phyloP scores from a whole-genome alignment of 2,329 filamentous ascomycete genomes.

The Aspergillus vadensis region DNA sequence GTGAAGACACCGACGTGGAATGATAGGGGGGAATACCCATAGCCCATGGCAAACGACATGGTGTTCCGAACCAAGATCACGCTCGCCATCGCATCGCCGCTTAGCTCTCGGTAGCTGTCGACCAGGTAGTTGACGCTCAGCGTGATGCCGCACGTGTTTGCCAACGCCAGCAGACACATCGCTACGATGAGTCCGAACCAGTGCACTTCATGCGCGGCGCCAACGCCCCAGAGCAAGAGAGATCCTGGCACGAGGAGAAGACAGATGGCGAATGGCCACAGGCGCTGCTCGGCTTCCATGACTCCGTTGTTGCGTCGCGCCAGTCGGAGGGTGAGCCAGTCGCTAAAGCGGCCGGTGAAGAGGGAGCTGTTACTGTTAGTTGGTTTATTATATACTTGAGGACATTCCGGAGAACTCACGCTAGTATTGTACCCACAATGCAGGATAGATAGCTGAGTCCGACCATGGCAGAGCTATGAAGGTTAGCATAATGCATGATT shows the following conservation, averaged over 20 bases:
- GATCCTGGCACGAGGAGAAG: constrained; percentile 39
- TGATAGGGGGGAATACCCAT: constrained; percentile 33
- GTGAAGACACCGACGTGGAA: background rate
- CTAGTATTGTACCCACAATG: constrained; percentile 36
- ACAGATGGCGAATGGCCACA: constrained; percentile 43
- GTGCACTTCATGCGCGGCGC: constrained; percentile 45
- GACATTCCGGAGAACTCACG: constrained; percentile 20
- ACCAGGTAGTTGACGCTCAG: constrained; percentile 46
- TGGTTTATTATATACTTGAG: background rate
- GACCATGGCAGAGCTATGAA: constrained; percentile 39
- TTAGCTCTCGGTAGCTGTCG: constrained; percentile 45
- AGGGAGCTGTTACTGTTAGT: constrained; percentile 30
- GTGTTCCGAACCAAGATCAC: constrained; percentile 53
- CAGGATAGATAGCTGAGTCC: constrained; percentile 43
- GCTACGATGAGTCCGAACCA: constrained; percentile 48
- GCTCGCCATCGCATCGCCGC: constrained; percentile 44
- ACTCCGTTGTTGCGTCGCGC: constrained; percentile 44
- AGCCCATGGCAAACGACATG: constrained; percentile 51
- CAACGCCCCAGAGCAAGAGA: constrained; percentile 45
- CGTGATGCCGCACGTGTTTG: constrained; percentile 40
- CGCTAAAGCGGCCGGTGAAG: constrained; percentile 43
- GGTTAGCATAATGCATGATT: constrained; percentile 17
- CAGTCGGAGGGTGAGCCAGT: constrained; percentile 42
- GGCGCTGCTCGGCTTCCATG: constrained; percentile 46
- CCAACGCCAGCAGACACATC: constrained; percentile 47